A percentile compares a stretch with the other conserved stretches of the same genome.
phyloP scores from a whole-genome alignment of 148 eudicot species.

The Fagopyrum tataricum region DNA sequence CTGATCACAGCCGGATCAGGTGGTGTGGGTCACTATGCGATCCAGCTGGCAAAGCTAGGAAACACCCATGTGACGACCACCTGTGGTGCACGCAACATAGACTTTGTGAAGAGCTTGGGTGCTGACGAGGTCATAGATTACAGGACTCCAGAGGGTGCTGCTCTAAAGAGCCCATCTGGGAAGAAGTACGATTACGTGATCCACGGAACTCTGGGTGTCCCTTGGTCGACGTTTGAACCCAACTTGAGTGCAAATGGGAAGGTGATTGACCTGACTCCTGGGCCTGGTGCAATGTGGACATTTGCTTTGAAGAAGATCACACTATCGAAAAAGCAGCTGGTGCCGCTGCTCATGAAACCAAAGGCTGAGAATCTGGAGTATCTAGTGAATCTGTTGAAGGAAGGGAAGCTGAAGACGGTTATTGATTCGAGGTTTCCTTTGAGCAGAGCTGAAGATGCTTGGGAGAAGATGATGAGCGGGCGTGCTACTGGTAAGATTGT shows the following conservation, averaged over 20 bases:
- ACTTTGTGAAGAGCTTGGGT: constrained; percentile 57
- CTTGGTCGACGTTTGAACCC: constrained; percentile 61
- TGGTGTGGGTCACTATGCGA: constrained; percentile 69
- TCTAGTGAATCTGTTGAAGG: constrained; percentile 57
- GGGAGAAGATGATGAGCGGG: constrained; percentile 62
- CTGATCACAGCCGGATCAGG: constrained; percentile 6
- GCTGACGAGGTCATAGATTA: constrained; percentile 83
- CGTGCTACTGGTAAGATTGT: constrained; percentile 83
- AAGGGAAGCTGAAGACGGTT: constrained; percentile 61
- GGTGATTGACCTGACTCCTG: constrained; percentile 56
- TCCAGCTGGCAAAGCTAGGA: constrained; percentile 80
- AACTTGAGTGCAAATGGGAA: constrained; percentile 44
- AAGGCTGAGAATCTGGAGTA: constrained; percentile 43
- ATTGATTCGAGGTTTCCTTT: constrained; percentile 56
- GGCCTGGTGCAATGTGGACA: constrained; percentile 33
- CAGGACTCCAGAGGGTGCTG: constrained; percentile 63
- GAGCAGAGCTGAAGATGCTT: constrained; percentile 67
- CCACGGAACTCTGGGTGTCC: constrained; percentile 47
- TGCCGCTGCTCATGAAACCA: constrained; percentile 35
- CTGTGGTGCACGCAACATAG: constrained; percentile 66
- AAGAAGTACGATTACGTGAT: constrained; percentile 61
- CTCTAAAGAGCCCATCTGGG: constrained; percentile 65
- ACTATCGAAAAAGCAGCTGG: constrained; percentile 52
- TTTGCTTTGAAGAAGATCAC: constrained; percentile 49
- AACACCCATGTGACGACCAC: constrained; percentile 72